Evolutionary conservation across 2,329 filamentous ascomycete genomes (phyloP), one percentile per base, ranked within the genome.

Genomic region (Sporothrix humicola): DNA sequence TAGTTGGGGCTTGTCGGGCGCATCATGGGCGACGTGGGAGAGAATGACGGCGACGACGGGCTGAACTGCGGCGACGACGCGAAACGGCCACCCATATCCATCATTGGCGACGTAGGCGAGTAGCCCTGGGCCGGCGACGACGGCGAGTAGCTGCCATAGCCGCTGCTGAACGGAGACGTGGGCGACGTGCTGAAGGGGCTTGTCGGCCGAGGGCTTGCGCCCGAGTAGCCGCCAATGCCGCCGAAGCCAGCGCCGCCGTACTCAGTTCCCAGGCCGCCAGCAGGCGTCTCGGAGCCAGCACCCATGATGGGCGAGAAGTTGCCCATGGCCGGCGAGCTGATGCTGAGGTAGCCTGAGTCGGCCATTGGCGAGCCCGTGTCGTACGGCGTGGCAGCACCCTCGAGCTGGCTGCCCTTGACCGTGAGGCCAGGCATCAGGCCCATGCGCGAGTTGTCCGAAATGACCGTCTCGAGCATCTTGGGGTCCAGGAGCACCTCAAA

Each of bases 401-500:
- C 92, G 65, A 92, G 87, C 75, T 91, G 90, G 73, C 88, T 88
- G 74, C 91, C 92, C 84, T 94, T 95, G 77, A 91, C 87, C 15
- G 91, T 91, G 82, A 95, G 91, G 71, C 92, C 92, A 72, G 91
- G 90, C 88, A 94, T 93, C 66, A 95, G 88, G 78, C 92, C 93
- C 85, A 92, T 93, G 81, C 93, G 91, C 59, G 93, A 93, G 82
- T 97, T 97, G 83, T 97, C 95, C 69, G 93, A 94, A 74, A 97
- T 94, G 79, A 97, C 94, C 20, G 95, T 97, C 82, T 97, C 93
- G 59, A 98, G 89, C 93, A 99, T 97, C 83, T 93, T 93, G 77
- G 94, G 94, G 81, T 99, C 97, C 77, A 99, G 88, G 78, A 95
- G 90, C 72, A 98, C 91, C 77, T 99, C 94, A 79, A 99, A 95